Conservation (phyloP, 371 early-diverging fungal species). For the Chytridium lagenaria region DNA sequence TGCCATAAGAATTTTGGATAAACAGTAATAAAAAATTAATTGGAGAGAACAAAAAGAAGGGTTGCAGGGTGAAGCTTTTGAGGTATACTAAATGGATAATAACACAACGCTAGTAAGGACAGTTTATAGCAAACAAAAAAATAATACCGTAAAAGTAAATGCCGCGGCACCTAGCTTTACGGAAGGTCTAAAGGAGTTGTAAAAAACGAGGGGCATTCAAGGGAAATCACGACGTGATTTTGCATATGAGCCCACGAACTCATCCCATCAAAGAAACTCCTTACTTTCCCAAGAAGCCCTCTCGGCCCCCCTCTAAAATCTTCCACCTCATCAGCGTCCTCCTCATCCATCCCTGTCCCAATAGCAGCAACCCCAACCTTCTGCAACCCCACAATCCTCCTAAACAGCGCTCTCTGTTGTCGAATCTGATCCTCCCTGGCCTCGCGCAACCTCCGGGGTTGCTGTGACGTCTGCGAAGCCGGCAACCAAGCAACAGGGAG, state of each 20-base stretch:
- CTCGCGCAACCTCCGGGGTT: conserved; percentile 36
- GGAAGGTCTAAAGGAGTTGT: no score
- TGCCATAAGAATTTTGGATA: no score
- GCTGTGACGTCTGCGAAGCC: conserved; percentile 23
- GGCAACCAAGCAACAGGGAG: conserved; percentile 55
- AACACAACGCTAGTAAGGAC: no score
- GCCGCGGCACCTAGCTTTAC: no score
- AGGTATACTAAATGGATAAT: no score
- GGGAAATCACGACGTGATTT: no score
- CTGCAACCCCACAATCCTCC: conserved; percentile 45
- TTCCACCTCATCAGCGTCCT: background rate
- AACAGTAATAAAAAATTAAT: no score
- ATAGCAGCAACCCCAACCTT: conserved; percentile 41
- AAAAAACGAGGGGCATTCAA: no score
- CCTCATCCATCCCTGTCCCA: background rate
- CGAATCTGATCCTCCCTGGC: conserved; percentile 43
- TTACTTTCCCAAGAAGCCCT: background rate
- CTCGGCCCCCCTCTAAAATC: background rate
- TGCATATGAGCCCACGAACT: conserved; percentile 32
- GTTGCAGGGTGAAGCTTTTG: no score
- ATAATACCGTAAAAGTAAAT: no score
- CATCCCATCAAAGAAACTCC: conserved; percentile 28
- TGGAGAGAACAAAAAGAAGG: no score
- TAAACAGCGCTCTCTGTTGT: conserved; percentile 38
- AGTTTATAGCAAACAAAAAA: no score